phyloP scores from a whole-genome alignment of 345 rosid genomes.

The Aethionema arabicum region DNA sequence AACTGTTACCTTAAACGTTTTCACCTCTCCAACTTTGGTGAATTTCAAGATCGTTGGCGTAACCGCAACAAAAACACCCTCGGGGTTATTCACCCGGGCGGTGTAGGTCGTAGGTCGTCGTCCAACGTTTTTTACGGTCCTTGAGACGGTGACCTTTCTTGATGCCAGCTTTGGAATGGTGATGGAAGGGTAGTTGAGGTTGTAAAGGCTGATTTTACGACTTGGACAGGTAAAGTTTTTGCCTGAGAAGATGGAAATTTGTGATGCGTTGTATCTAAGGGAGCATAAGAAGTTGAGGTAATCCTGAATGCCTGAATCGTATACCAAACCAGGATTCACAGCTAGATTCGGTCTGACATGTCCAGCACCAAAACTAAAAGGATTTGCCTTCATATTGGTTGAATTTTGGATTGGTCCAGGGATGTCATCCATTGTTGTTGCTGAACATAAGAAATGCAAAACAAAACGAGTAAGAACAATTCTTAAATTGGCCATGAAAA shows the following conservation, averaged over 20 bases:
- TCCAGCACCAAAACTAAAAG: conserved; percentile 80
- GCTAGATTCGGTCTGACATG: conserved; percentile 81
- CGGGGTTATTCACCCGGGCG: conserved; percentile 41
- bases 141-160: conserved; percentile 38
- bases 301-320: conserved; percentile 51
- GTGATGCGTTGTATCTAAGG: conserved; percentile 54
- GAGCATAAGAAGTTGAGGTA: conserved; percentile 74
- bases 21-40: conserved; percentile 55
- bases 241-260: conserved; percentile 41
- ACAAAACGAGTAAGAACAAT: background rate
- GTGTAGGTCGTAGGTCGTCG: conserved; percentile 56
- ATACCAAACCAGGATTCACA: conserved; percentile 76
- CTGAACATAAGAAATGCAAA: conserved; percentile 32
- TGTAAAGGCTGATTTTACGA: conserved; percentile 32
- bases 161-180: conserved; percentile 42
- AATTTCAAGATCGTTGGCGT: conserved; percentile 53
- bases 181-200: conserved; percentile 90
- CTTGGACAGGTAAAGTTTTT: conserved; percentile 47
- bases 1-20: conserved; percentile 49
- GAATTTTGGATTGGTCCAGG: conserved; percentile 46
- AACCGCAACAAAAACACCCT: conserved; percentile 51
- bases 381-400: conserved; percentile 49
- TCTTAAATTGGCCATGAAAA: conserved; percentile 5
- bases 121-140: conserved; percentile 72
- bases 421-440: conserved; percentile 54